Base-by-base conservation (phyloP, 371 early-diverging fungal genomes). In the Gilbertella persicaria region DNA sequence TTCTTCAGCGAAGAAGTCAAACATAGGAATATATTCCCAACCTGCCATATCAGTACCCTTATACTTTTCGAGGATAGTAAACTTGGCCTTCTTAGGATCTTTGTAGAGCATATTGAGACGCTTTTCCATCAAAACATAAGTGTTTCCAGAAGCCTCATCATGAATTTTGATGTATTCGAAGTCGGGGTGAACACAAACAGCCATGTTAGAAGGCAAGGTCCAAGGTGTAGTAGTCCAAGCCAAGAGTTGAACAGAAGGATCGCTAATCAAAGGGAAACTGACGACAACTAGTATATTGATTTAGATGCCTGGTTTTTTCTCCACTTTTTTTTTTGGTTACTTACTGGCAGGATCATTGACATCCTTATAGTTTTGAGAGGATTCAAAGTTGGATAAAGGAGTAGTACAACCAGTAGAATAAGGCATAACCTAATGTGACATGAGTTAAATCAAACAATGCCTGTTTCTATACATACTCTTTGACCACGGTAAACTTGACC, bases 221-320 rank as follows among this genome's bases (percentile, higher is more conserved):
- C 99, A 99, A 30, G 99, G 99, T 5, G 99, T 99, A 40, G 99
- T 99, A 20, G 99, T 99, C 99, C 99, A 99, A 3, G 98, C 98
- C 28, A 99, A 80, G 51, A 99, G 68, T 30, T 85, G 71, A 17
- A 91, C 89, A 1, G 81, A 61, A 16, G 93, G 89, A 43, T 97
- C 97, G 28, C 75, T 76, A 42, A 87, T 64, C 45, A 94, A 83
- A 47, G 99, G 98, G 85, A 99, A 98, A n/a, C 95, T 84, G 28
- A 99, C 87, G 35, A 96, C 92, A 42, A 97, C 94, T 68, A 20
- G 35, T 35, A 25, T 50, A 19, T 39, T 36, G 17, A 17, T 30
- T 29, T 25, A n/a, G 20, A 17, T 2, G 10, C 7, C 12, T 13
- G 3, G 37, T 14, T 4, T 36, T 16, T 37, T 20, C 48, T 47